phyloP scores from a whole-genome alignment of 164 flowering plant genomes.

The Saururus chinensis region DNA sequence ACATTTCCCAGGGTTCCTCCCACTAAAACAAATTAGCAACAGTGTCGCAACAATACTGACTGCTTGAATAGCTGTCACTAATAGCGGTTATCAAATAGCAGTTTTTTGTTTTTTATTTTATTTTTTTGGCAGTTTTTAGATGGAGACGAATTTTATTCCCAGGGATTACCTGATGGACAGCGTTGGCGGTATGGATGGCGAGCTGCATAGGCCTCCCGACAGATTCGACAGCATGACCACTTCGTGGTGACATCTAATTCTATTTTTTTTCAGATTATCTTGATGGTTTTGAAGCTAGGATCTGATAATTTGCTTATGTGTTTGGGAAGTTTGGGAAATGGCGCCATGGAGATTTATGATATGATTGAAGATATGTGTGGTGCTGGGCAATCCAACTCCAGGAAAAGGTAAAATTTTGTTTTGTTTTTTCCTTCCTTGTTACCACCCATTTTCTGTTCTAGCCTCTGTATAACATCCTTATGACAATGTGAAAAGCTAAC shows the following conservation, averaged over 20 bases:
- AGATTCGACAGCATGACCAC: conserved; percentile 7
- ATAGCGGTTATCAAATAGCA: too few relatives aligned
- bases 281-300: not conserved
- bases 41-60: too few relatives aligned
- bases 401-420: not conserved
- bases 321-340: not conserved
- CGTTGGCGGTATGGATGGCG: conserved; percentile 7
- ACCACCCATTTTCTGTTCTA: too few relatives aligned
- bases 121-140: too few relatives aligned
- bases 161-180: not conserved
- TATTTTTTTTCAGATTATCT: not conserved
- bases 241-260: conserved; percentile 1
- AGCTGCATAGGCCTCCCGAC: conserved; percentile 8
- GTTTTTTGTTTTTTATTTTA: too few relatives aligned
- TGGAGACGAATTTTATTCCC: not conserved
- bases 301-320: not conserved
- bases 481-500: not conserved
- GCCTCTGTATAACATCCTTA: not conserved
- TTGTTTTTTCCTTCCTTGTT: too few relatives aligned
- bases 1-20: too few relatives aligned
- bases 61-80: too few relatives aligned
- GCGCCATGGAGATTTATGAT: conserved; percentile 7
- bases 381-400: not conserved
- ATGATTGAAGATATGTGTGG: conserved; percentile 3
- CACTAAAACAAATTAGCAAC: too few relatives aligned